A percentile compares a stretch with the other conserved stretches of the same genome.
Conservation (phyloP, 192 early-diverging fungal species). For the Entophlyctis helioformis region DNA sequence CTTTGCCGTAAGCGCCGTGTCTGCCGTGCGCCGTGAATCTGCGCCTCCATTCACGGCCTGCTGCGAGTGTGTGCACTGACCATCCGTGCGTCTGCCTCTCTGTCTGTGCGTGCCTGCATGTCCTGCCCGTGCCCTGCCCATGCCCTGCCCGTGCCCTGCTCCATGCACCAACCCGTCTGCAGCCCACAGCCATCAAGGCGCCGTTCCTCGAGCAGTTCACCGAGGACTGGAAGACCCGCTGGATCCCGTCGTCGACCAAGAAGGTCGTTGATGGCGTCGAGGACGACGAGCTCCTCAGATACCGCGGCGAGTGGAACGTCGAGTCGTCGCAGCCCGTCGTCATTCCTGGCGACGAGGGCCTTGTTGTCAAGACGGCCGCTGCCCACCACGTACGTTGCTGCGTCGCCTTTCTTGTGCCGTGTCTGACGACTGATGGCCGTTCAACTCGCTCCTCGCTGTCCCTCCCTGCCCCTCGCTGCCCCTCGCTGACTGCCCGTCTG, state of each 20-base stretch:
- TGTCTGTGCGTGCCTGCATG: too few species aligned
- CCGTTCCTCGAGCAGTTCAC: constrained; percentile 68
- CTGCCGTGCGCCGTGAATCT: too few species aligned
- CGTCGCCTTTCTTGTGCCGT: too few species aligned
- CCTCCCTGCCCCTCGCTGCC: too few species aligned
- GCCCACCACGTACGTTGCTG: constrained; percentile 63
- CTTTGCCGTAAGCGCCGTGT: too few species aligned
- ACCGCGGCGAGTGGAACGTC: constrained; percentile 65
- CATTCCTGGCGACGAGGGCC: constrained; percentile 54
- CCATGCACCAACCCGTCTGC: neutral
- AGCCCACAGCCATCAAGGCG: constrained; percentile 50
- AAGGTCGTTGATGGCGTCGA: constrained; percentile 60
- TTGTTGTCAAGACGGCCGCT: constrained; percentile 70
- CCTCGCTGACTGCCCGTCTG: too few species aligned
- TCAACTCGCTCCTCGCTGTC: too few species aligned
- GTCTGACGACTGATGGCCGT: neutral
- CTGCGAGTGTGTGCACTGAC: too few species aligned
- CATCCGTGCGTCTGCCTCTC: too few species aligned
- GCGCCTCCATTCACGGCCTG: too few species aligned
- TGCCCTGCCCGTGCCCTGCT: too few species aligned
- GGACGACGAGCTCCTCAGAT: constrained; percentile 56
- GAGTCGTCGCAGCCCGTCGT: constrained; percentile 48
- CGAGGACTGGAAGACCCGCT: constrained; percentile 40
- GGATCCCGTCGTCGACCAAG: constrained; percentile 56
- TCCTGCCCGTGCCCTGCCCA: too few species aligned